These are phyloP conservation scores for Monosporascus cannonballus DNA, from an alignment of 2,329 filamentous ascomycete genomes.

Conservation along the genomic window DNA sequence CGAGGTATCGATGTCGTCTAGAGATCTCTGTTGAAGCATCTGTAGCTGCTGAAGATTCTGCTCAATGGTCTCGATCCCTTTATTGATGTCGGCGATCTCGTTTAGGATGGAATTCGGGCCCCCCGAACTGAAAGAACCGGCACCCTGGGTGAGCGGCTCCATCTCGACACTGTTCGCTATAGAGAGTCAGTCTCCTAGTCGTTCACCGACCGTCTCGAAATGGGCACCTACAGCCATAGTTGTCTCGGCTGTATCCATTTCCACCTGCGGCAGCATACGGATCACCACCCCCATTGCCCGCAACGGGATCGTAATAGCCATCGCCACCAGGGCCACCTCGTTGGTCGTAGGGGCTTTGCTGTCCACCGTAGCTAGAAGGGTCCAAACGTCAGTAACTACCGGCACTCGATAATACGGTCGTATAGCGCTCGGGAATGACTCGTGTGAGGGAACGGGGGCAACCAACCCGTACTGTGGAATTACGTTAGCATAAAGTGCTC, in stretches of 20 bases:
- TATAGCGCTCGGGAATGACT: constrained; percentile 7
- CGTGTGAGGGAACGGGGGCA: constrained; percentile 4
- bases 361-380: constrained; percentile 44
- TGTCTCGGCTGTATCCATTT: constrained; percentile 11
- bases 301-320: not conserved
- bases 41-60: constrained; percentile 65
- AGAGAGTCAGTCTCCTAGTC: constrained; percentile 6
- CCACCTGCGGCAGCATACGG: constrained; percentile 1
- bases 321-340: constrained; percentile 28
- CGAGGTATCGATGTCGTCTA: constrained; percentile 70
- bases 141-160: constrained; percentile 55
- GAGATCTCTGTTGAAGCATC: constrained; percentile 62
- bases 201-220: not conserved
- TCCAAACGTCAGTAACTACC: constrained; percentile 23
- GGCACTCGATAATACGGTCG: constrained; percentile 4
- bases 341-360: constrained; percentile 54
- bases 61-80: constrained; percentile 69
- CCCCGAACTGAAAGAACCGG: constrained; percentile 36
- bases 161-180: constrained; percentile 60
- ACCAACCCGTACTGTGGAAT: constrained; percentile 52
- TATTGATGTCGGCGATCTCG: constrained; percentile 75
- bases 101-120: constrained; percentile 77
- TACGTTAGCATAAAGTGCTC: constrained; percentile 26
- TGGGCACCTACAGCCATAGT: constrained; percentile 34
- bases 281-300: constrained; percentile 27